Evolutionary conservation across 495 filamentous ascomycete species (phyloP).

Genomic region (Penicillium coffeae): DNA sequence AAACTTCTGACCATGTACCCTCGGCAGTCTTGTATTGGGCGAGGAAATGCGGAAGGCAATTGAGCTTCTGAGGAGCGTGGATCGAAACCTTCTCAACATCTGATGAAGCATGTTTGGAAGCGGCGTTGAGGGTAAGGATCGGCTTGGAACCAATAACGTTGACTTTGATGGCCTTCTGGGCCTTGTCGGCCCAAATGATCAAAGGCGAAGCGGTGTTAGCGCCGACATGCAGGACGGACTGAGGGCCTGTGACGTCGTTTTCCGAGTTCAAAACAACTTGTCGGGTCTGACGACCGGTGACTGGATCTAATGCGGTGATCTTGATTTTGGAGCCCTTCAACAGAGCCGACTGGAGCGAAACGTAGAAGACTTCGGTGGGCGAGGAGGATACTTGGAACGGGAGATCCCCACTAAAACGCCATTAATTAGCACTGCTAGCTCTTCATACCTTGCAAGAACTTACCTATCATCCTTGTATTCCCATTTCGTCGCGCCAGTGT

Average conservation of each 20-base stretch:
- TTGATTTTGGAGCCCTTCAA: constrained; percentile 68
- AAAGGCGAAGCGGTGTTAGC: constrained; percentile 79
- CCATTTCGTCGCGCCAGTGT: constrained; percentile 76
- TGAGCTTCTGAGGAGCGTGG: constrained; percentile 66
- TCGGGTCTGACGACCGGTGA: constrained; percentile 62
- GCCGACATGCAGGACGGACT: constrained; percentile 75
- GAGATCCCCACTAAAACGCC: constrained; percentile 52
- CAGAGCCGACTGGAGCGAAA: constrained; percentile 66
- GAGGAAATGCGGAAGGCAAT: constrained; percentile 73
- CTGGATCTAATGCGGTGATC: constrained; percentile 65
- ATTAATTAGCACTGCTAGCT: constrained; percentile 8
- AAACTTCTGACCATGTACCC: constrained; percentile 80
- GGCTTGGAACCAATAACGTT: constrained; percentile 77
- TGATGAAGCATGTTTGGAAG: constrained; percentile 4
- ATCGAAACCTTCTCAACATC: constrained; percentile 63
- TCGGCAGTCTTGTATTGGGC: constrained; percentile 72
- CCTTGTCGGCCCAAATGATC: constrained; percentile 75
- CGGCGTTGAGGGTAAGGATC: constrained; percentile 46
- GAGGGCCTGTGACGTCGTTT: constrained; percentile 59
- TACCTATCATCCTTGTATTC: constrained; percentile 62
- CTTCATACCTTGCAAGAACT: neutral
- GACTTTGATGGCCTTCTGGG: constrained; percentile 63
- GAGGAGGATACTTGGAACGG: constrained; percentile 79
- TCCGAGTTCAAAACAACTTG: constrained; percentile 68
- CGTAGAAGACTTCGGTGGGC: constrained; percentile 66